Evolutionary conservation across 768 basidiomycete genomes (phyloP), one percentile per base, ranked within the genome.

Genomic region (Hysterangium stoloniferum): DNA sequence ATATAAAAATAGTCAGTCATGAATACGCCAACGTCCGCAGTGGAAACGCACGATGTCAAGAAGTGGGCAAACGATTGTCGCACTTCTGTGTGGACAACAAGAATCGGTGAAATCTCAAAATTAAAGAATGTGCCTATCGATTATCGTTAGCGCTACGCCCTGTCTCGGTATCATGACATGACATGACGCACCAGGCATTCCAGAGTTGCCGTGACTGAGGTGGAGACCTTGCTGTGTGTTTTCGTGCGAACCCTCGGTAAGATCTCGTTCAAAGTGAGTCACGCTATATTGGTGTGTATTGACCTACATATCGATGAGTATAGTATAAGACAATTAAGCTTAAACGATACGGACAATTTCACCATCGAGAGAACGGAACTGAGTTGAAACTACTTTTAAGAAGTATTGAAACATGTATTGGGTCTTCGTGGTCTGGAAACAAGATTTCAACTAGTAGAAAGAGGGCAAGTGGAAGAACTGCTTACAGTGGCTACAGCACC

Each of bases 341-440:
- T 29, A 48, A 40, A 29, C 8, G 29, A n/a, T 25, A 68, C 79
- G 36, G 61, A 86, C 86, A 8, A 68, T 63, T 58, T 84, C 76
- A 27, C 82, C 86, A 54, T 85, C 79, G 24, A 95, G 71, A n/a
- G 83, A 86, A 55, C 80, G 77, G 71, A 96, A 97, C 62, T 86
- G 85, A 2, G 95, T 99, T 6, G 92, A 91, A 34, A 99, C 96
- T 38, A 99, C 95, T 68, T 99, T 99, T 61, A 99, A 75, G 80
- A 97, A 98, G 68, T 98, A 95, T 63, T 98, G 92, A 78, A 92
- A 96, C 91, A 96, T 93, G 65, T 90, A 95, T 57, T 91, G 78
- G 22, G 82, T 67, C 61, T 86, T 86, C 57, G 66, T 70, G 1
- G 91, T 92, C 84, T 88, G 52, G 1, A 24, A 20, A 19, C 12